Base-by-base conservation (phyloP, 306 rosid genomes). In the Begonia peltatifolia region DNA sequence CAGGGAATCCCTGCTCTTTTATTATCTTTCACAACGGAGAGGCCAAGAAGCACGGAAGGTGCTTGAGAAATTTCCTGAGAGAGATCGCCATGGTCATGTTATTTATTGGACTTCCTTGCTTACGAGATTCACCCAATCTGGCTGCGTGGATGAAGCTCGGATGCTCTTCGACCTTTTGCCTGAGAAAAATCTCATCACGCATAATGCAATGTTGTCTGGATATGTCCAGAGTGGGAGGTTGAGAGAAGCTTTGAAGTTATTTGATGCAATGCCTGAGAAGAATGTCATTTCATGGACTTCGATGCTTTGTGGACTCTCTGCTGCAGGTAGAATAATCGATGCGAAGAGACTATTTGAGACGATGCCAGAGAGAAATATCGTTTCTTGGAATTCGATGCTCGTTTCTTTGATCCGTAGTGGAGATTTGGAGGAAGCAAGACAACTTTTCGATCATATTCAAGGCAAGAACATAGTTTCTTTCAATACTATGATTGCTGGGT, bases 251-350 rank as follows among this genome's bases (percentile, higher is more conserved):
- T 66, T 42, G 11, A 22, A 47, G 14, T 71, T 82, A 16, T 86
- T 86, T 35, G 36, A 66, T 9, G 61, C 12, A 59, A 79, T 86
- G 83, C 78, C 78, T 4, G 71, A 68, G 66, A 79, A 70, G 67
- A 86, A 79, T 13, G 86, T 79, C n/a, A 75, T 86, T 12, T 82
- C 95, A 9, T 86, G 95, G 93, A 86, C 88, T 9, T 68, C 76
- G 0, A 69, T 86, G 78, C 67, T 82, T 9, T 10, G 75, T 58
- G 88, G 88, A 55, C 50, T 68, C 1, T 69, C 76, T 0, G 71
- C 62, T 30, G 70, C 57, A 0, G 93, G 85, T 41, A 66, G 73
- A 76, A 63, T 77, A 5, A 78, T 47, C 0, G 88, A 75, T 55
- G 93, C 88, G 0, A 53, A 67, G 69, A 62, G 56, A 38, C 17